Percentiles rank a stretch among this genome's conserved stretches.
Conservation (phyloP, 2,329 filamentous ascomycete genomes). For the Colletotrichum limetticola region DNA sequence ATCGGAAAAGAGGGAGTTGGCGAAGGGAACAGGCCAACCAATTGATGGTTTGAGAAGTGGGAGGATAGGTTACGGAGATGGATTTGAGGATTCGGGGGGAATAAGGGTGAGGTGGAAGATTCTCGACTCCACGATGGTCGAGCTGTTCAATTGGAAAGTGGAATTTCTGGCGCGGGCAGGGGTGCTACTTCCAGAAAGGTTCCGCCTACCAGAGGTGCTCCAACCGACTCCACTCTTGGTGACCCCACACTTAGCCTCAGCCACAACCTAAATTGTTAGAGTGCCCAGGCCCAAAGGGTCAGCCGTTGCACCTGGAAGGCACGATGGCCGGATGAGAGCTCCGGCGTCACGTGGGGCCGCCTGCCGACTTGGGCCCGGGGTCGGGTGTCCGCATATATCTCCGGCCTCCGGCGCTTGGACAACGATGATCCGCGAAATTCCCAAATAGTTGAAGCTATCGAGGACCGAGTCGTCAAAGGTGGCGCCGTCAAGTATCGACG, state of each 20-base stretch:
- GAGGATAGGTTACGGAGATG: constrained; percentile 40
- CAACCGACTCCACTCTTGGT: constrained; percentile 11
- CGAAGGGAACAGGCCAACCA: constrained; percentile 26
- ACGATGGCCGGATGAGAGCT: background rate
- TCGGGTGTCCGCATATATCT: background rate
- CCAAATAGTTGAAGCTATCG: background rate
- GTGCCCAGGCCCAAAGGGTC: background rate
- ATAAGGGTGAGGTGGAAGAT: constrained; percentile 56
- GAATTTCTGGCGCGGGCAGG: constrained; percentile 32
- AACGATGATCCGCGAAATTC: background rate
- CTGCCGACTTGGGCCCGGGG: background rate
- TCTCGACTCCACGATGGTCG: constrained; percentile 45
- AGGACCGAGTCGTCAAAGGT: background rate
- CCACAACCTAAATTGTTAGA: constrained; percentile 34
- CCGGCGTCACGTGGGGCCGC: background rate
- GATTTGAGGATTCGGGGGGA: constrained; percentile 40
- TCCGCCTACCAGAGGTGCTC: constrained; percentile 11
- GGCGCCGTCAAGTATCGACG: background rate
- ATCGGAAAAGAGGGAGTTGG: constrained; percentile 40
- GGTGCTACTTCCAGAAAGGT: constrained; percentile 31
- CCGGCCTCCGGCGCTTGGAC: background rate
- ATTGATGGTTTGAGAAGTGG: constrained; percentile 37
- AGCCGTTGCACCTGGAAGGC: background rate
- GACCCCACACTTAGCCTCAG: constrained; percentile 31
- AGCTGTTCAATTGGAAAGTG: constrained; percentile 35